Evolutionary conservation across 768 basidiomycete genomes (phyloP), one percentile per base, ranked within the genome.

Genomic region (Calocybe cyanea): DNA sequence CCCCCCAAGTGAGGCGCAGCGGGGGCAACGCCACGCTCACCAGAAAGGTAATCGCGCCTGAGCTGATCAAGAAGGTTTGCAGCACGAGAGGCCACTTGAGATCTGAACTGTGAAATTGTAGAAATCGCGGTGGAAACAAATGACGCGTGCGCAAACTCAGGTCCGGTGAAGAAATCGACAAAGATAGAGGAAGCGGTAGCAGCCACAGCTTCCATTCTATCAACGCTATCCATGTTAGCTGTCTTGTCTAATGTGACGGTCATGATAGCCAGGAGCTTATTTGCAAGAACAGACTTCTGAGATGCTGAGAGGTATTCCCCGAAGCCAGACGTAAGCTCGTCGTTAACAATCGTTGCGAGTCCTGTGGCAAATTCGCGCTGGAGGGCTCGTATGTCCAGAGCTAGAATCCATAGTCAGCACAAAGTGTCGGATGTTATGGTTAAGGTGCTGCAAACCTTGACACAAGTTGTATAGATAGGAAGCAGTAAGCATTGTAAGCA

Each of bases 361-460:
- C 70, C 69, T 2, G 56, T 50, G 28, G 71, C 59, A 61, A 92
- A 79, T 51, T 87, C 83, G 40, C 62, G 52, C 54, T 87, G 82
- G 45, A 91, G 61, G 7, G 85, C 80, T 38, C 91, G 87, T 30
- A 90, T 67, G 63, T 93, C 91, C 43, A 92, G 68, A 7, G 87
- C 88, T 77, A 25, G 35, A 6, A 13, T n/a, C 18, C 32, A 40
- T 48, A 23, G 58, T 41, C 7, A 20, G 32, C 5, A 23, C 6
- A 25, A 19, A 18, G 9, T 24, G 31, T 2, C 1, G 4, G 4
- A 15, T 17, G 4, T 43, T 13, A 30, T 10, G 32, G 35, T 6
- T 11, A 11, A 28, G 25, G 5, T 41, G 19, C n/a, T 11, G 15
- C 54, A 45, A 46, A 72, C 72, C 74, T 75, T 88, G 85, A 62